Percentiles rank a stretch among this genome's conserved stretches.
Evolutionary conservation across 2,329 filamentous ascomycete genomes (phyloP).

Genomic region (Calycina herbarum): DNA sequence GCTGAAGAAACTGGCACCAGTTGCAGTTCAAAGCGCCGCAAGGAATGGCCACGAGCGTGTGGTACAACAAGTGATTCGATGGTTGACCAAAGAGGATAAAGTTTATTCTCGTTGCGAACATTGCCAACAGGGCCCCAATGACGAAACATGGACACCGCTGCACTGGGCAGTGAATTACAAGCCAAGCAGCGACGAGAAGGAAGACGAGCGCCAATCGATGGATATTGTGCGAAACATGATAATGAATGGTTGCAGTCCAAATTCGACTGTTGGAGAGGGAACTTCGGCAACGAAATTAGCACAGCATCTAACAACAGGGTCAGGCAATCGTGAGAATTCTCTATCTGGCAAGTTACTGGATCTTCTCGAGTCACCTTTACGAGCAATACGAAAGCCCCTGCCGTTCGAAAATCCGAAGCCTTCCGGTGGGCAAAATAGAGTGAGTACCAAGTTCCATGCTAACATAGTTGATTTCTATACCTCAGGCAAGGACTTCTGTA

Average conservation of each 20-base stretch:
- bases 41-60: conserved; percentile 1
- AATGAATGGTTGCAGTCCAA: conserved; percentile 2
- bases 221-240: conserved; percentile 5
- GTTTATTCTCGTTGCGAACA: background rate
- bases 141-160: conserved; percentile 6
- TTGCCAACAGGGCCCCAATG: background rate
- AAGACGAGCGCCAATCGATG: background rate
- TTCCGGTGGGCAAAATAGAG: too few relatives aligned
- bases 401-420: too few relatives aligned
- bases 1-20: background rate
- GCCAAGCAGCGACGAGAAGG: background rate
- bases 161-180: conserved; percentile 9
- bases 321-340: background rate
- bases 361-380: conserved; percentile 6
- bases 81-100: background rate
- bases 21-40: background rate
- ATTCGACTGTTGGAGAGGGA: background rate
- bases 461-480: conserved; percentile 10
- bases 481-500: background rate
- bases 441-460: background rate
- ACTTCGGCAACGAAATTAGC: background rate
- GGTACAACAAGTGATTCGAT: background rate
- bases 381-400: background rate
- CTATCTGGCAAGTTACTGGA: background rate
- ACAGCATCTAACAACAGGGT: background rate